Conservation (phyloP, 192 early-diverging fungal genomes). For the Rhizophlyctis rosea region DNA sequence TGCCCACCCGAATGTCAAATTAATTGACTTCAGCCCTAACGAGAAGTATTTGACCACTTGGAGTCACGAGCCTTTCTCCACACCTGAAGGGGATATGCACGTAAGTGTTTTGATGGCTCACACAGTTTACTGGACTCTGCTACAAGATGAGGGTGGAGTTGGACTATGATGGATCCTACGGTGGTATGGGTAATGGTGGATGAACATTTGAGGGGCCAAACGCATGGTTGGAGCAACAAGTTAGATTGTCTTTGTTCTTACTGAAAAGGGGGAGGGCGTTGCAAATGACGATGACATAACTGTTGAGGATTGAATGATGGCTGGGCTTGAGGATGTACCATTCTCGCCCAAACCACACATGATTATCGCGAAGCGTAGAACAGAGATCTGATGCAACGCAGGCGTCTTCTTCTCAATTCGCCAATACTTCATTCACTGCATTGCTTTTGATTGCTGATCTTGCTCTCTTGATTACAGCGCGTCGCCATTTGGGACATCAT, state of each 20-base stretch:
- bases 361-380: constrained; percentile 1
- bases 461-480: constrained; percentile 21
- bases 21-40: constrained; percentile 92
- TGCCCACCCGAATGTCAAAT: constrained; percentile 83
- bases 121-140: too few relatives aligned
- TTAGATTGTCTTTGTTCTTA: not conserved
- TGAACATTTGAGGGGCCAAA: too few relatives aligned
- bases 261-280: not conserved
- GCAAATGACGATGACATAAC: not conserved
- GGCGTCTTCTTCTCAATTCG: not conserved
- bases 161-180: too few relatives aligned
- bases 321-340: too few relatives aligned
- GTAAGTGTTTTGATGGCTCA: constrained; percentile 50
- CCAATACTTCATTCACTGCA: not conserved
- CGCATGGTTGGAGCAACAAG: too few relatives aligned
- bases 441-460: not conserved
- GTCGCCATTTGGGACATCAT: constrained; percentile 83
- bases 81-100: constrained; percentile 61
- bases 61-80: constrained; percentile 79
- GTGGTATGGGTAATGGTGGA: too few relatives aligned
- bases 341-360: too few relatives aligned
- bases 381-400: constrained; percentile 3
- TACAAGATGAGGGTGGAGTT: too few relatives aligned
- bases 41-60: constrained; percentile 92
- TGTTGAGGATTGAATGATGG: not conserved